Evolutionary conservation across 225 moss, liverwort and hornwort genomes (phyloP).

Genomic region (Sphagnum tenellum): DNA sequence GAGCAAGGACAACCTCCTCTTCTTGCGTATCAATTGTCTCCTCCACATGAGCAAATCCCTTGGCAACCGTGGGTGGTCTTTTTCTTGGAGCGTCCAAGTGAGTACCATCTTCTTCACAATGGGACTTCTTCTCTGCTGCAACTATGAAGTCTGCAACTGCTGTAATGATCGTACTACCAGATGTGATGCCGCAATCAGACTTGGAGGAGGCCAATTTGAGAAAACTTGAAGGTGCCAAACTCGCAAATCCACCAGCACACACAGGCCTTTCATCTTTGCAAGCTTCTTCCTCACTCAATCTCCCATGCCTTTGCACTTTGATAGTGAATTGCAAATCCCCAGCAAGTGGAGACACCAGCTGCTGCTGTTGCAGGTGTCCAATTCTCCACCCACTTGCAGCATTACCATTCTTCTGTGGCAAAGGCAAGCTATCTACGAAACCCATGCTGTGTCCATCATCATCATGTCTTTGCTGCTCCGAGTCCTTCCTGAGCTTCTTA

Average conservation of each 20-base stretch:
- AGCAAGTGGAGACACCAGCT: conserved; percentile 8
- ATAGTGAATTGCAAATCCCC: conserved; percentile 31
- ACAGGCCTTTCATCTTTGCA: conserved; percentile 11
- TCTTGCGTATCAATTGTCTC: background rate
- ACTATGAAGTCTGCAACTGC: background rate
- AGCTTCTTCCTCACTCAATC: conserved; percentile 10
- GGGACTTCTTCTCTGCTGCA: background rate
- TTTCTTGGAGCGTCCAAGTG: background rate
- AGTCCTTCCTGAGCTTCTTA: no score
- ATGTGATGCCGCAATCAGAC: background rate
- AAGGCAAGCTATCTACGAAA: no score
- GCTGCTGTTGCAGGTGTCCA: background rate
- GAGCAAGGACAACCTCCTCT: conserved; percentile 1
- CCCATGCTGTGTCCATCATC: no score
- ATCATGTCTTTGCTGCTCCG: no score
- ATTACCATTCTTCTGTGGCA: no score
- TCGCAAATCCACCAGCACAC: conserved; percentile 40
- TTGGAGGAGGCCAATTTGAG: conserved; percentile 25
- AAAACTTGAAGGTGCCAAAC: conserved; percentile 29
- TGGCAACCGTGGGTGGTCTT: background rate
- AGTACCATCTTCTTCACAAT: background rate
- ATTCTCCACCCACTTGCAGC: no score
- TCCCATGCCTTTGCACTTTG: conserved; percentile 40
- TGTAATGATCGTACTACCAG: background rate
- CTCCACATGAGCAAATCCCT: background rate